Evolutionary conservation across 495 filamentous ascomycete species (phyloP), one percentile per base, ranked within the genome.

Genomic region (Podospora sp.): DNA sequence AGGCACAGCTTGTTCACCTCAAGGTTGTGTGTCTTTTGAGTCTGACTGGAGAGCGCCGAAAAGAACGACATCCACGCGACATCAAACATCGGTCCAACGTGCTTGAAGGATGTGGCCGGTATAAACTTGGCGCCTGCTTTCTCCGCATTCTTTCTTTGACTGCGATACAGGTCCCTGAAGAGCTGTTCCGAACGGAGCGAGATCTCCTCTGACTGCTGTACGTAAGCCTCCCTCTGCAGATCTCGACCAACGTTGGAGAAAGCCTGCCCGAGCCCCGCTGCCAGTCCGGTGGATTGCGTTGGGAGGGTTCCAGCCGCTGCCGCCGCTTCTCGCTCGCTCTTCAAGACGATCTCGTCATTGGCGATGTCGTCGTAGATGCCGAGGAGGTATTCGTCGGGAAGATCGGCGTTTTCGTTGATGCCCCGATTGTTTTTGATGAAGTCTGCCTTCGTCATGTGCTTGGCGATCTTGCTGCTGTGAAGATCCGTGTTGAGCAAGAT

Each of bases 1-100:
- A 98, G 89, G 73, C 96, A 97, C 5, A 96, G 79, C 73, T 88
- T 90, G 73, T 97, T 93, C 21, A 92, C 91, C 71, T 97, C 92
- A 21, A 97, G 82, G 74, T 97, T 95, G 62, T 96, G 90, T 0
- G 92, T 91, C 73, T 94, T 92, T 71, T 97, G 94, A 78, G 93
- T 93, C 65, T 93, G 88, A 27, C 91, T 93, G 3, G 95, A 97
- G 26, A 98, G 84, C 0, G 92, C 92, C 11, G 93, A 97, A 73
- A 98, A 89, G 79, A 97, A 96, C 21, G 94, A 95, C 94, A 97
- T 99, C 95, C 95, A 99, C 0, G 92, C 96, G 18, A 97, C 94
- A 69, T 98, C 94, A 70, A 99, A 99, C 94, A 99, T 99, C 2
- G 95, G 93, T 0, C 95, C 95, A 60, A 96, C 90, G 78, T 99